Base-by-base conservation (phyloP, 805 yeast genomes). In the Clavispora phyllophila region DNA sequence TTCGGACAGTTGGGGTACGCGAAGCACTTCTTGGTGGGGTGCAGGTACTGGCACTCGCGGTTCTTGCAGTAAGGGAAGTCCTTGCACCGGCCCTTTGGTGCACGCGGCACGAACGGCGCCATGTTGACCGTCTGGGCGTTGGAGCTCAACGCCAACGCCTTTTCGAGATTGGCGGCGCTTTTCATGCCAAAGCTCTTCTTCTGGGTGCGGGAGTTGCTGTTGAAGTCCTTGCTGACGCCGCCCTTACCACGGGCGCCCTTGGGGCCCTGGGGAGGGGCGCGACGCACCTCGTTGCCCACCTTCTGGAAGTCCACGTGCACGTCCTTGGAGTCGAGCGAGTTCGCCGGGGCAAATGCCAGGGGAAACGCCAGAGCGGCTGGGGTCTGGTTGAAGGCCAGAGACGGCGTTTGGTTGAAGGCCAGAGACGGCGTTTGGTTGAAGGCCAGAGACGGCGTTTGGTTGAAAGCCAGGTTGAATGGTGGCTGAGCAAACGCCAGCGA, bases 1-100 rank as follows among this genome's bases (percentile, higher is more conserved):
- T 84, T 82, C 20, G 87, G 75, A 65, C 96, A 88, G 53, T 82
- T 76, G 43, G 93, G 93, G 60, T 73, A 87, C 6, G 79, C 78
- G 63, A 75, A 78, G 62, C 96, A 88, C 6, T 71, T 70, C 54
- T 77, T 84, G 1, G 87, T 79, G 18, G 96, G 96, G 64, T 89
- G 96, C 3, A 88, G 79, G 57, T 76, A 81, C 33, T 73, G 75
- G 62, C 96, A 89, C 40, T 78, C 79, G 58, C 72, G 79, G 41
- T 78, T 75, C 12, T 75, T 72, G 64, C 93, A 85, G 58, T 81
- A 77, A 36, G 95, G 95, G 58, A 82, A 84, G 36, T 79, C 72
- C 28, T 68, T 70, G 59, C 95, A 85, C 57, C 93, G 78, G 20
- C 82, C 83, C 55, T 70, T 73, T 57, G 79, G 73, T 51, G 75